Base-by-base conservation (phyloP, 75 land plant genomes). In the Ceratopteris richardii region DNA sequence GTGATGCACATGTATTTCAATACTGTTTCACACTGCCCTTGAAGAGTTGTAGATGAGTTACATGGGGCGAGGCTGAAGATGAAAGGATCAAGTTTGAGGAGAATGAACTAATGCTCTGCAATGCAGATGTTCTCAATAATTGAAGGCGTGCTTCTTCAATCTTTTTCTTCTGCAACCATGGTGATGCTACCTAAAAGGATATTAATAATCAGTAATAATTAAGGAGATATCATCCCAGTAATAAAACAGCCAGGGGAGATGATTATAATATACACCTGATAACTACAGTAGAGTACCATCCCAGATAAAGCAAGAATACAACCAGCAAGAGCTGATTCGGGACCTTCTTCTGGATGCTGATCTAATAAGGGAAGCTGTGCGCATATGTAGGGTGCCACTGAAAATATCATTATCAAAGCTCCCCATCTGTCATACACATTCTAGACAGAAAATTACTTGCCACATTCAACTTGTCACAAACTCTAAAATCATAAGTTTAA, bases 391-490 rank as follows among this genome's bases (percentile, higher is more conserved):
- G 73, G 73, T 4, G 64, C 42, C 14, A 44, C 53, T 11, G 73
- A 63, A 14, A 42, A 59, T 42, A 70, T 70, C 73, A 70, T 70
- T 29, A 64, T 70, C 67, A 57, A 70, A 31, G 73, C 73, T 11
- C 67, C 73, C 67, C 55, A 56, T 54, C 73, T 68, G 37, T 33
- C 37, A 17, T n/a, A 46, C n/a, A 46, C 2, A 46, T 46, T 5
- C 21, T n/a, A 46, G 12, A 46, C 21, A 46, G n/a, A 5, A 46
- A 17, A 5, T 14, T 40, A 9, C 48, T 5, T 46, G 48, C 4
- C 3, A 4, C 17, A n/a, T n/a, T 3, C 12, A 46, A 2, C 48
- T n/a, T 33, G 37, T 4, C 9, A 33, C 5, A 46, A 20, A 46
- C 9, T 40, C 21, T 46, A 17, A 17, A 14, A n/a, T 46, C 21